phyloP scores from a whole-genome alignment of 2,329 filamentous ascomycete species.

The Zymoseptoria pseudotritici region DNA sequence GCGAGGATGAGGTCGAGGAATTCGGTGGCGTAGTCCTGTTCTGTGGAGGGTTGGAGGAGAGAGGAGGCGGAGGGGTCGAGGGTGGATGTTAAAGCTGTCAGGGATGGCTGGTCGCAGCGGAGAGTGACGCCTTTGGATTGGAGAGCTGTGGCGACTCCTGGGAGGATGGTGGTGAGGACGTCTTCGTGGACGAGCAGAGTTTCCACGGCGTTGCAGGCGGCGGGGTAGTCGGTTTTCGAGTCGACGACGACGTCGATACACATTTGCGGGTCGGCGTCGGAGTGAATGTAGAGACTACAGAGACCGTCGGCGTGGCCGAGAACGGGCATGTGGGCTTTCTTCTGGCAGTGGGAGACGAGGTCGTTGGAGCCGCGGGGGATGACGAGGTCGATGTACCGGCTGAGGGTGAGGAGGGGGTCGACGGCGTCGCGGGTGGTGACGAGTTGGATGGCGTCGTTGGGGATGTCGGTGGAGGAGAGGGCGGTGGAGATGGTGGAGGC shows the following conservation, averaged over 20 bases:
- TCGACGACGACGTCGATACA: conserved; percentile 75
- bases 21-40: conserved; percentile 76
- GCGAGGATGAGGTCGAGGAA: conserved; percentile 80
- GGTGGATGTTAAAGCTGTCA: conserved; percentile 50
- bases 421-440: conserved; percentile 90
- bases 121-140: conserved; percentile 70
- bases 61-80: conserved; percentile 37
- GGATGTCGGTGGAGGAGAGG: conserved; percentile 64
- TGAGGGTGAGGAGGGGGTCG: conserved; percentile 75
- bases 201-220: conserved; percentile 92
- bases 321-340: conserved; percentile 86
- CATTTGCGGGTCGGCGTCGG: conserved; percentile 64
- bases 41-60: conserved; percentile 56
- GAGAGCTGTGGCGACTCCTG: conserved; percentile 65
- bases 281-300: conserved; percentile 78
- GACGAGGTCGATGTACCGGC: conserved; percentile 85
- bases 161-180: conserved; percentile 60
- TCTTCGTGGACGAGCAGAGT: conserved; percentile 76
- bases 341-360: conserved; percentile 82
- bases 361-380: conserved; percentile 90
- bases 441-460: conserved; percentile 81
- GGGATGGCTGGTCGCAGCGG: conserved; percentile 66
- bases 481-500: conserved; percentile 75
- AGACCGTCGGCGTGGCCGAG: conserved; percentile 93
- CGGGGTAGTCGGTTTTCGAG: conserved; percentile 89